Conservation (phyloP, 2,329 filamentous ascomycete genomes). For the Alternaria solani region DNA sequence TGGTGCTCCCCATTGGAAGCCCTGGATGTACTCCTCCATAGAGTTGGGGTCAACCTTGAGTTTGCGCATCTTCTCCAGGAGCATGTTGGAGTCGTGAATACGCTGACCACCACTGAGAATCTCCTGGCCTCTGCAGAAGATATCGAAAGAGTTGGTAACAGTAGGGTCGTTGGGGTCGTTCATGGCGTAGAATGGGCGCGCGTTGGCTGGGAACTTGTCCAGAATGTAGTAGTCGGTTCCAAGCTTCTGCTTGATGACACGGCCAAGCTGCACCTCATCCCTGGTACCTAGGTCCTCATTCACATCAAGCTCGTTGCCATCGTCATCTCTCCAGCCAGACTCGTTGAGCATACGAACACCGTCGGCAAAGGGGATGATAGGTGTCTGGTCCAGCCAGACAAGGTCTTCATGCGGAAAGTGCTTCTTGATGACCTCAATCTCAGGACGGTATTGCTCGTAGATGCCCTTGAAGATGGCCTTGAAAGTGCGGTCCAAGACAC, state of each 20-base stretch:
- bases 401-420: conserved; percentile 89
- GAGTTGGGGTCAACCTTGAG: conserved; percentile 78
- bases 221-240: conserved; percentile 92
- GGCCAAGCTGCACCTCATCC: conserved; percentile 85
- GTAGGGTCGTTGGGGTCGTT: conserved; percentile 75
- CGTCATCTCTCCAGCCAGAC: conserved; percentile 78
- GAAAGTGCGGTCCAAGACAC: conserved; percentile 79
- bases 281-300: conserved; percentile 84
- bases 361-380: conserved; percentile 79
- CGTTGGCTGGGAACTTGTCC: conserved; percentile 87
- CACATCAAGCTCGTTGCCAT: conserved; percentile 73
- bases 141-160: conserved; percentile 92
- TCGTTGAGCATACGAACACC: conserved; percentile 82
- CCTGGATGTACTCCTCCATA: conserved; percentile 90
- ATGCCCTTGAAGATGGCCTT: conserved; percentile 79
- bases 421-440: conserved; percentile 80
- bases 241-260: conserved; percentile 85
- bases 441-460: conserved; percentile 72
- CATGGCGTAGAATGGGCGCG: conserved; percentile 91
- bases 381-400: conserved; percentile 85
- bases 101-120: conserved; percentile 92
- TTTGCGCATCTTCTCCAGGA: conserved; percentile 79
- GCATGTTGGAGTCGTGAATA: conserved; percentile 79
- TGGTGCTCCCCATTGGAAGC: conserved; percentile 86
- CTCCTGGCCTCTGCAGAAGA: conserved; percentile 92